These are phyloP conservation scores for Ostreobium quekettii DNA, from an alignment of 139 green algal genomes.

Conservation along the genomic window DNA sequence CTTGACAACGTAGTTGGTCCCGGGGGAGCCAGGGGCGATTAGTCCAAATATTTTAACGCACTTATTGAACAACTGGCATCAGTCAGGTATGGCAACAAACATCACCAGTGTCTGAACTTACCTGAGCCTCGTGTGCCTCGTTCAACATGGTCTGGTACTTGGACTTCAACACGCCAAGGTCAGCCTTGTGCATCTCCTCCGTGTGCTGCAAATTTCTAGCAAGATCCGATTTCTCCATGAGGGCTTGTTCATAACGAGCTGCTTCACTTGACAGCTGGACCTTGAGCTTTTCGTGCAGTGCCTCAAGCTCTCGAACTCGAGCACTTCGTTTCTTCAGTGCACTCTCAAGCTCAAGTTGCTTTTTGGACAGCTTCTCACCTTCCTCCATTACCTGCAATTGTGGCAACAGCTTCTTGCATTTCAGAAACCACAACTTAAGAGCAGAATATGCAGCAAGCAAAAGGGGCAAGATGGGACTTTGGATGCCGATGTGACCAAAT, in stretches of 20 bases:
- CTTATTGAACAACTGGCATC: no score
- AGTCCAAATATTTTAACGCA: no score
- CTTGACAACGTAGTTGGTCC: no score
- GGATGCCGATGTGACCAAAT: no score
- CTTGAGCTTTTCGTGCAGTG: conserved; percentile 24
- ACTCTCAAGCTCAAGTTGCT: conserved; percentile 66
- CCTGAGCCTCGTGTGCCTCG: conserved; percentile 43
- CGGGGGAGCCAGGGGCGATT: no score
- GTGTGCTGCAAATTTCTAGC: neutral
- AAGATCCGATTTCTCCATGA: conserved; percentile 5
- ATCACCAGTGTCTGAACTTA: no score
- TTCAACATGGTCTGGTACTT: conserved; percentile 48
- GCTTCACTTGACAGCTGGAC: conserved; percentile 26
- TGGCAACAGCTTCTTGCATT: neutral
- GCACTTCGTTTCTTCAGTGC: conserved; percentile 63
- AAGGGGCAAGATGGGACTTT: no score
- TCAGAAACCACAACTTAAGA: no score
- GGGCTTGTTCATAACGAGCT: neutral
- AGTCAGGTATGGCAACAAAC: no score
- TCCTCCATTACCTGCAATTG: conserved; percentile 43
- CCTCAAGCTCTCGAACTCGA: conserved; percentile 38
- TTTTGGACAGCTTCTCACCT: conserved; percentile 65
- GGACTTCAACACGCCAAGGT: conserved; percentile 45
- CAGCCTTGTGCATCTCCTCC: conserved; percentile 38
- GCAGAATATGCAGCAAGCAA: no score